Conservation (phyloP, 805 yeast species). For the Cyberlindnera samutprakarnensis region DNA sequence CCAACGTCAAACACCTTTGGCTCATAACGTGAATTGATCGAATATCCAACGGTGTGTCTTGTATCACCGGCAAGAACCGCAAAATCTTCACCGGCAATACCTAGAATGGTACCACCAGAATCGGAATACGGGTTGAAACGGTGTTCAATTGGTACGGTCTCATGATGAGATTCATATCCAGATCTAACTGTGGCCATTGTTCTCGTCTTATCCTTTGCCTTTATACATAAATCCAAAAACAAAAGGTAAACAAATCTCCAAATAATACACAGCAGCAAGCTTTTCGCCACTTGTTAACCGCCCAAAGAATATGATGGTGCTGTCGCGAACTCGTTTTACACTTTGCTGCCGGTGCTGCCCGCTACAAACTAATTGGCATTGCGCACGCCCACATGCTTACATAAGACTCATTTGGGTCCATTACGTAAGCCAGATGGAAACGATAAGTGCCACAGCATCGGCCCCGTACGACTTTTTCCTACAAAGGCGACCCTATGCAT, state of each 20-base stretch:
- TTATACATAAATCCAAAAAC: too few relatives aligned
- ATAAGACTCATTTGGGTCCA: too few relatives aligned
- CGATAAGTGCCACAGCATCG: too few relatives aligned
- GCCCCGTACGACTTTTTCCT: too few relatives aligned
- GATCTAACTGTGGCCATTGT: conserved; percentile 45
- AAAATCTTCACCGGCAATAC: conserved; percentile 96
- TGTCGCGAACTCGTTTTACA: conserved; percentile 1
- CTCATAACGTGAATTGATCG: conserved; percentile 87
- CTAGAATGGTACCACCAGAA: conserved; percentile 95
- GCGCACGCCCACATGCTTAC: too few relatives aligned
- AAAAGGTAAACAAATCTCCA: too few relatives aligned
- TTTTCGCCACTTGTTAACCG: conserved; percentile 1
- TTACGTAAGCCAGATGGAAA: too few relatives aligned
- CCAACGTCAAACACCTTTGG: conserved; percentile 88
- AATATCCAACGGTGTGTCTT: conserved; percentile 91
- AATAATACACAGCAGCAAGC: too few relatives aligned
- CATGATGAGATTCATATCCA: conserved; percentile 53
- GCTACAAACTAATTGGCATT: too few relatives aligned
- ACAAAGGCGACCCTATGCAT: too few relatives aligned
- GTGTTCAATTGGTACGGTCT: conserved; percentile 72
- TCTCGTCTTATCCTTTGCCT: background rate
- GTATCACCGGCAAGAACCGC: conserved; percentile 98
- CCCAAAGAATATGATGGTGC: background rate
- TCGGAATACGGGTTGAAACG: conserved; percentile 89
- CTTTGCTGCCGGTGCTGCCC: background rate